Evolutionary conservation across 1,139 yeast species (phyloP), one percentile per base, ranked within the genome.

Genomic region (Hansenula sp.): DNA sequence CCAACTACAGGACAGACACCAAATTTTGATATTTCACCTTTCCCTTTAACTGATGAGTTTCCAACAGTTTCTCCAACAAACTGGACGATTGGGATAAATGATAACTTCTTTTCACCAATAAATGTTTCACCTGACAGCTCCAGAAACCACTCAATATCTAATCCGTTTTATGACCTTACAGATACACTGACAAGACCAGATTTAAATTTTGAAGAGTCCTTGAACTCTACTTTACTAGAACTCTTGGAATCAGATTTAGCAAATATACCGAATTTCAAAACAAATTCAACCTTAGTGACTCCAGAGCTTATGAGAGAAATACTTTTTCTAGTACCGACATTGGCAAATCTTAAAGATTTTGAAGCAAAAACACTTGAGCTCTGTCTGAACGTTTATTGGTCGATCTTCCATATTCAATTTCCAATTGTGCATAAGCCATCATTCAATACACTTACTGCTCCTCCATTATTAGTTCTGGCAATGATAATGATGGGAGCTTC

Each of bases 361-460:
- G 34, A 42, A 18, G 22, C 28, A 4, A 19, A 34, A 6, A 36
- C 40, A 7, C 35, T 45, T 13, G 44, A 48, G 22, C 28, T 34
- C 12, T 47, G 51, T 26, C 29, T 52, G 14, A 39, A 42, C 46
- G 47, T 54, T 28, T 77, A 71, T 50, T 77, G 82, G 82, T 48
- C 60, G 9, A 59, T 64, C 13, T 75, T 73, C 53, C 80, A 76
- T 50, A 69, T 73, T 2, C 80, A 77, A 49, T 73, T 68, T 44
- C 69, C 79, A 3, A 62, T 77, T 26, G 52, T 77, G 34, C 82
- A 77, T 50, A 60, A 59, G 36, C 81, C 82, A 1, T 70, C 80
- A 2, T 77, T 77, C 51, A 66, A 71, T 32, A 69, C 79, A 1
- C 64, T 62, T 27, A 49, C 52, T 0, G 62, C 72, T 4, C 71